Percentiles rank a stretch among this genome's conserved stretches.
These are phyloP conservation scores for Dioszegia crocea DNA, from an alignment of 768 basidiomycete genomes.

Conservation along the genomic window DNA sequence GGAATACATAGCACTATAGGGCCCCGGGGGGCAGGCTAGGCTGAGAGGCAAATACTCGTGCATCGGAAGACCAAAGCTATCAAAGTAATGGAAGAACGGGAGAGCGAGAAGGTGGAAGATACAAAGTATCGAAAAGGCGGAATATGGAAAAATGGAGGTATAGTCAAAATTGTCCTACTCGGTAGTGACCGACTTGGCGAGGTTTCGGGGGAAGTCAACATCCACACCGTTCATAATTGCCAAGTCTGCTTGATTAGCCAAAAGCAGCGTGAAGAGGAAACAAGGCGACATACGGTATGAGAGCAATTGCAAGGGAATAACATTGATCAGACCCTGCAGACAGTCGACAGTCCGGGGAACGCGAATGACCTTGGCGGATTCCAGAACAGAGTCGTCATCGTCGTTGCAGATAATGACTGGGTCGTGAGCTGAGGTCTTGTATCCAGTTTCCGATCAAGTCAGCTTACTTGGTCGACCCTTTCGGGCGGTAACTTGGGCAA, in stretches of 20 bases:
- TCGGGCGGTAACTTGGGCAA: constrained; percentile 93
- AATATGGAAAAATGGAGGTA: no score
- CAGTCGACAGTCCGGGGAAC: constrained; percentile 92
- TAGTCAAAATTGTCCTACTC: constrained; percentile 27
- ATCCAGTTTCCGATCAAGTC: not conserved
- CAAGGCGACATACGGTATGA: constrained; percentile 61
- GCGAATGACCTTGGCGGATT: constrained; percentile 75
- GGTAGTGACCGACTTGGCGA: constrained; percentile 55
- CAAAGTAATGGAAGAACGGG: not conserved
- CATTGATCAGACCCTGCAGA: constrained; percentile 90
- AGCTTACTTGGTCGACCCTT: constrained; percentile 65
- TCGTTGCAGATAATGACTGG: constrained; percentile 92
- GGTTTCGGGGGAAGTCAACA: constrained; percentile 96
- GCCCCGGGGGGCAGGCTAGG: no score
- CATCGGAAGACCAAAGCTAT: not conserved
- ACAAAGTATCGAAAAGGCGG: not conserved
- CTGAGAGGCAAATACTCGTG: not conserved
- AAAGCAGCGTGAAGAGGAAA: no score
- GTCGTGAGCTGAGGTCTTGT: not conserved
- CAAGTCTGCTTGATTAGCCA: no score
- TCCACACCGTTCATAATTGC: constrained; percentile 94
- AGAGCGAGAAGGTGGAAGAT: not conserved
- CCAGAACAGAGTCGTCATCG: constrained; percentile 69
- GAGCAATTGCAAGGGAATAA: constrained; percentile 90
- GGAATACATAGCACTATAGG: no score